A percentile compares a stretch with the other conserved stretches of the same genome.
Conservation (phyloP, 345 rosid genomes). For the Syzygium jambos region DNA sequence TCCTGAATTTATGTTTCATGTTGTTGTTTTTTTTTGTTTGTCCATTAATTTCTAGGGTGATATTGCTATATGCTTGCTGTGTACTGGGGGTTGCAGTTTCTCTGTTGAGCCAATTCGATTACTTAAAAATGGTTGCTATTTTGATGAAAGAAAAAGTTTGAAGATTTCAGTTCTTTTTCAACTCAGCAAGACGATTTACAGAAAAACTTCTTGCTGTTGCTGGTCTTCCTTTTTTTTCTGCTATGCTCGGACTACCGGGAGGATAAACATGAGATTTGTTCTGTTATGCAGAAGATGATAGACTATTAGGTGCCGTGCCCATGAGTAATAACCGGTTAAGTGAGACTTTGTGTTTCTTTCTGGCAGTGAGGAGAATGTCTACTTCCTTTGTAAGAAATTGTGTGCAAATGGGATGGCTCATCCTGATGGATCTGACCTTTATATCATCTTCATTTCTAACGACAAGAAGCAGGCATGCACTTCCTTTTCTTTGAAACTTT, state of each 20-base stretch:
- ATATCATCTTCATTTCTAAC: constrained; percentile 70
- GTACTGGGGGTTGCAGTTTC: not conserved
- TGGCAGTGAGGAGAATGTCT: constrained; percentile 77
- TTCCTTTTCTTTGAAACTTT: not conserved
- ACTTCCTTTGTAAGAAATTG: constrained; percentile 62
- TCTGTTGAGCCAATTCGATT: not conserved
- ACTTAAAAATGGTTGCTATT: not conserved
- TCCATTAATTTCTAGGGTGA: not conserved
- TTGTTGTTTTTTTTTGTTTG: not conserved
- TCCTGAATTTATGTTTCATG: not conserved
- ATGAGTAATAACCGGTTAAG: not conserved
- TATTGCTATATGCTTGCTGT: not conserved
- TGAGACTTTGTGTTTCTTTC: not conserved
- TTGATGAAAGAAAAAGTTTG: not conserved
- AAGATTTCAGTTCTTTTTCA: not conserved
- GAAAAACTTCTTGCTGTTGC: not conserved
- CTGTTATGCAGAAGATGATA: not conserved
- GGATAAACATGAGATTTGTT: not conserved
- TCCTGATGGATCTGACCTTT: constrained; percentile 56
- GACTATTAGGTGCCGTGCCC: not conserved
- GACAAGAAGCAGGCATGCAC: constrained; percentile 36
- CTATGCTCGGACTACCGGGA: not conserved
- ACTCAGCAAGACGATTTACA: not conserved
- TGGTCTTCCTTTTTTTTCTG: not conserved
- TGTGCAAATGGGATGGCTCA: constrained; percentile 40